A percentile compares a stretch with the other conserved stretches of the same genome.
Evolutionary conservation across 2,329 filamentous ascomycete species (phyloP).

Genomic region (Colletotrichum liriopes): DNA sequence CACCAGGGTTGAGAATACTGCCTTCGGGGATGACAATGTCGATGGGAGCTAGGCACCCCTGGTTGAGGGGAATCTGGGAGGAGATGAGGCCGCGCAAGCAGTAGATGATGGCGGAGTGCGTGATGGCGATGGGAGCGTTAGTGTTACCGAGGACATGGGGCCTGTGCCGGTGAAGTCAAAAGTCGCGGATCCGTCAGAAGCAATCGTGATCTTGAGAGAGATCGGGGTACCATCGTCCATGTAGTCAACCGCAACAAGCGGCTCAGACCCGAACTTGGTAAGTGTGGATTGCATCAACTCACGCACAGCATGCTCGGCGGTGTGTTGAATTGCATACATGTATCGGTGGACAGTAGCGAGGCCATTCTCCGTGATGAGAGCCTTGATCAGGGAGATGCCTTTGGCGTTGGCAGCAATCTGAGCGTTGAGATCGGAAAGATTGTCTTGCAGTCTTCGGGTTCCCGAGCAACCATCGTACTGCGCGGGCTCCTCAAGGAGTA

Average conservation of each 20-base stretch:
- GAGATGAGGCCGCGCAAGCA: conserved; percentile 85
- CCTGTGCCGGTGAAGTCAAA: conserved; percentile 69
- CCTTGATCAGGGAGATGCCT: conserved; percentile 81
- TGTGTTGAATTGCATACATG: conserved; percentile 44
- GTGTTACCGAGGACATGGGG: conserved; percentile 57
- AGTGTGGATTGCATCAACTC: conserved; percentile 51
- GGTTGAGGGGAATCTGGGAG: conserved; percentile 88
- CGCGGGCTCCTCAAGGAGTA: conserved; percentile 74
- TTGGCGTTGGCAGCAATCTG: conserved; percentile 84
- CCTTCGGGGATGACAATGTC: conserved; percentile 80
- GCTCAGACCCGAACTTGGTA: conserved; percentile 76
- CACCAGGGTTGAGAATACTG: conserved; percentile 82
- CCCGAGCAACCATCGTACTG: conserved; percentile 79
- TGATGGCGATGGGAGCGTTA: conserved; percentile 52
- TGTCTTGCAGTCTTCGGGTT: conserved; percentile 80
- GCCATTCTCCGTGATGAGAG: conserved; percentile 83
- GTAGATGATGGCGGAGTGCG: conserved; percentile 65
- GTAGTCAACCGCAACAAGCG: conserved; percentile 79
- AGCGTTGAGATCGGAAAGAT: conserved; percentile 82
- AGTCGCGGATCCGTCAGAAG: conserved; percentile 77
- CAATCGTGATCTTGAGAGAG: conserved; percentile 62
- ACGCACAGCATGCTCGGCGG: conserved; percentile 40
- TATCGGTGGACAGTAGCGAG: conserved; percentile 74
- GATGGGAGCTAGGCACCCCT: conserved; percentile 86
- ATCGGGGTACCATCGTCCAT: conserved; percentile 74